A percentile compares a stretch with the other conserved stretches of the same genome.
Conservation (phyloP, 352 stramenopile species). For the Phytopythium litorale region DNA sequence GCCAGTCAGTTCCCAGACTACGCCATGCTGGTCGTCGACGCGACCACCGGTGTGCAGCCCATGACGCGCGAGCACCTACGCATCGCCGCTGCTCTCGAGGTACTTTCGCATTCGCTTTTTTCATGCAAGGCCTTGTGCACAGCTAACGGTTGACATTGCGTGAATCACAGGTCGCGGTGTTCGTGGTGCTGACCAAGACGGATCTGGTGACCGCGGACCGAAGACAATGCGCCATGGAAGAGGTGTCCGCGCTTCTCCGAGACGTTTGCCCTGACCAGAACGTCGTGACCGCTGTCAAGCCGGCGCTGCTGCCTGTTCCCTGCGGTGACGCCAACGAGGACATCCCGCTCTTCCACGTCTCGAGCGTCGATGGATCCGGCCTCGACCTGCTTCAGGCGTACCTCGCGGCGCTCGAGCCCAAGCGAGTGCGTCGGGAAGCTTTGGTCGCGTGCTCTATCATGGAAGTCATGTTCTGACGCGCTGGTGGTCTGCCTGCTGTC, state of each 20-base stretch:
- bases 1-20: slow-evolving; percentile 85
- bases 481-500: background rate
- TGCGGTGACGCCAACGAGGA: background rate
- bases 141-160: background rate
- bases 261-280: slow-evolving; percentile 22
- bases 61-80: slow-evolving; percentile 82
- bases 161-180: slow-evolving; percentile 36
- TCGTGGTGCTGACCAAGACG: slow-evolving; percentile 82
- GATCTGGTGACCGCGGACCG: slow-evolving; percentile 39
- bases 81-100: slow-evolving; percentile 67
- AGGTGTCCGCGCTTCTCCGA: slow-evolving; percentile 42
- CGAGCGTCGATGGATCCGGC: slow-evolving; percentile 51
- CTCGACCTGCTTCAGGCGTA: slow-evolving; percentile 56
- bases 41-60: slow-evolving; percentile 48
- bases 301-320: background rate
- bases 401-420: slow-evolving; percentile 51
- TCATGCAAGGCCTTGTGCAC: background rate
- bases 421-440: slow-evolving; percentile 27
- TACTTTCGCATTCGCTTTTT: slow-evolving; percentile 4
- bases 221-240: slow-evolving; percentile 44
- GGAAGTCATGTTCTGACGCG: background rate
- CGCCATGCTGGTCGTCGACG: slow-evolving; percentile 81
- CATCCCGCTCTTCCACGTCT: slow-evolving; percentile 64
- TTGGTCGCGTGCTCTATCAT: background rate
- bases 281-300: slow-evolving; percentile 14